Conservation (phyloP, 345 rosid species). For the Arabis hirsuta region DNA sequence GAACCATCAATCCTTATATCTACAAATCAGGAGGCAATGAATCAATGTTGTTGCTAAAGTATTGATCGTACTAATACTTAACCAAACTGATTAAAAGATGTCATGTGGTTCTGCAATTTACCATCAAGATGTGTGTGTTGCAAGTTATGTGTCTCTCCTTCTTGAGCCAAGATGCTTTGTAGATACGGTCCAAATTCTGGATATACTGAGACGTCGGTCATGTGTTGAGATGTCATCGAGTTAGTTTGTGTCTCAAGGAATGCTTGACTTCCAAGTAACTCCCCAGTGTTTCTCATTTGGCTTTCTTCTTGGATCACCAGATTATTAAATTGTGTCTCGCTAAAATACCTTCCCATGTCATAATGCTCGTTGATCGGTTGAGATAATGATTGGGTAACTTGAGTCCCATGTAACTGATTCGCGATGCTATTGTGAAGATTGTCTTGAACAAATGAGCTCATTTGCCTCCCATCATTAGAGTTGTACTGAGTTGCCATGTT, state of each 20-base stretch:
- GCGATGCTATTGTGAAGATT: background rate
- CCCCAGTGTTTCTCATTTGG: background rate
- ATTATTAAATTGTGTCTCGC: background rate
- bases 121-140: background rate
- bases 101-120: background rate
- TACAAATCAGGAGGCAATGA: background rate
- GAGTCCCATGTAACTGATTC: background rate
- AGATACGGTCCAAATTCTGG: background rate
- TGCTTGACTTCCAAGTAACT: background rate
- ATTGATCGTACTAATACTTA: background rate
- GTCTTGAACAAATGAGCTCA: slow-evolving; percentile 2
- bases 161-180: background rate
- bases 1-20: background rate
- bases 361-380: background rate
- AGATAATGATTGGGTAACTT: background rate
- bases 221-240: background rate
- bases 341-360: background rate
- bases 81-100: background rate
- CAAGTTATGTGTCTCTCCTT: background rate
- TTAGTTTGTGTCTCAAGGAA: slow-evolving; percentile 12
- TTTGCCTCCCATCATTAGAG: background rate
- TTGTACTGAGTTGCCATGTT: too few species aligned
- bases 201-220: background rate
- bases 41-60: background rate
- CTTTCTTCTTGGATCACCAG: background rate